Base-by-base conservation (phyloP, 495 filamentous ascomycete species). In the Melanomma pulvis-pyrius region DNA sequence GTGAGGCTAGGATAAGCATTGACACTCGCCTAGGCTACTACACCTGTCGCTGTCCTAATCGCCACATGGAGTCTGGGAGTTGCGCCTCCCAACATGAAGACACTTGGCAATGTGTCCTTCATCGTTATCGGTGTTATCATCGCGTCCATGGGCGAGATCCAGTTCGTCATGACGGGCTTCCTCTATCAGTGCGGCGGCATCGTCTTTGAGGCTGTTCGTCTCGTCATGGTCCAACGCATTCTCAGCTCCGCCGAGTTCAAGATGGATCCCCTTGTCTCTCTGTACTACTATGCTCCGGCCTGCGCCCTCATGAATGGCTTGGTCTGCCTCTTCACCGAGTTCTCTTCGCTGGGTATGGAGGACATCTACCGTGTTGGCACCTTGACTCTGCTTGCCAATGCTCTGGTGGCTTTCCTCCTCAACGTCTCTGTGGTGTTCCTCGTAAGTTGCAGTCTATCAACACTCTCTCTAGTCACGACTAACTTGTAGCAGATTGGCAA, bases 371-470 rank as follows among this genome's bases (percentile, higher is more conserved):
- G 81, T 59, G 88, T 96, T 61, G 92, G 92, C 66, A 73, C 92
- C 50, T 82, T 85, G 74, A 88, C 83, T 48, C 85, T 97, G 69
- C 75, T 96, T 69, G 79, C 85, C 61, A 97, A 97, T 77, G 92
- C 91, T 46, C 76, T 88, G 50, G 83, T 91, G 70, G 92, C 92
- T 39, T 96, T 96, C 83, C 69, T 91, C 65, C 82, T 97, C 41
- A 97, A 97, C 78, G 90, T 96, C 59, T 93, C 93, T 1, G 92
- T 96, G 52, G 93, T 97, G 28, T 93, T 96, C 84, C 73, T 97
- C 81, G 92, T 96, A 88, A 82, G 88, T 80, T 24, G 15, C 26
- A 13, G 48, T 47, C 9, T 5, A 51, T 25, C 3, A 21, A 7
- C 12, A 50, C 0, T 63, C 21, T 36, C 39, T 29, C 29, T 58